Conservation (phyloP, 768 basidiomycete genomes). For the Mycena galericulata region DNA sequence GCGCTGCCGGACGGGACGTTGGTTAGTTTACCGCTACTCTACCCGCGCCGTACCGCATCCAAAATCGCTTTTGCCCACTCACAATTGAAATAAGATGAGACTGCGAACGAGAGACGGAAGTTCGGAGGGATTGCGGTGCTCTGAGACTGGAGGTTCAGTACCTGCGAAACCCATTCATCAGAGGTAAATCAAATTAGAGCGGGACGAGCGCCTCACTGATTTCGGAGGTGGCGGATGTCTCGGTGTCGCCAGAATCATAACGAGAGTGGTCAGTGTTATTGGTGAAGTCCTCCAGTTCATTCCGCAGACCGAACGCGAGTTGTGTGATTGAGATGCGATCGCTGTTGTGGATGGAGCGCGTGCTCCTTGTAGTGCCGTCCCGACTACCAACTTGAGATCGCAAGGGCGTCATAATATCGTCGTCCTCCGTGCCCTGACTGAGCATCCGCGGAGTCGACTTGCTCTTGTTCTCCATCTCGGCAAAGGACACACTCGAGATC, state of each 20-base stretch:
- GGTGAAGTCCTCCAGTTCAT: not conserved
- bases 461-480: conserved; percentile 15
- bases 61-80: not conserved
- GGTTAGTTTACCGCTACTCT: too few species aligned
- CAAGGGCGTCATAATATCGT: conserved; percentile 22
- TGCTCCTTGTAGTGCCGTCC: conserved; percentile 1
- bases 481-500: conserved; percentile 30
- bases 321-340: conserved; percentile 29
- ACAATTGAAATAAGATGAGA: conserved; percentile 31
- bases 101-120: conserved; percentile 23
- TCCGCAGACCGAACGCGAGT: conserved; percentile 19
- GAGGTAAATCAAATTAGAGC: not conserved
- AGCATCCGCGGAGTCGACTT: not conserved
- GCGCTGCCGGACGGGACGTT: too few species aligned
- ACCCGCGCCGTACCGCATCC: too few species aligned
- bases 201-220: not conserved
- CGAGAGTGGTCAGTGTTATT: conserved; percentile 4
- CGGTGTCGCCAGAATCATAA: not conserved
- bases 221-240: not conserved
- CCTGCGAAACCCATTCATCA: too few species aligned
- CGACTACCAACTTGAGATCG: not conserved
- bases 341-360: conserved; percentile 28
- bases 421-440: not conserved
- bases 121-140: conserved; percentile 13
- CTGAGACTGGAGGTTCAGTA: not conserved